Conservation (phyloP, 257 asterid genomes). For the Orobanche coerulescens region DNA sequence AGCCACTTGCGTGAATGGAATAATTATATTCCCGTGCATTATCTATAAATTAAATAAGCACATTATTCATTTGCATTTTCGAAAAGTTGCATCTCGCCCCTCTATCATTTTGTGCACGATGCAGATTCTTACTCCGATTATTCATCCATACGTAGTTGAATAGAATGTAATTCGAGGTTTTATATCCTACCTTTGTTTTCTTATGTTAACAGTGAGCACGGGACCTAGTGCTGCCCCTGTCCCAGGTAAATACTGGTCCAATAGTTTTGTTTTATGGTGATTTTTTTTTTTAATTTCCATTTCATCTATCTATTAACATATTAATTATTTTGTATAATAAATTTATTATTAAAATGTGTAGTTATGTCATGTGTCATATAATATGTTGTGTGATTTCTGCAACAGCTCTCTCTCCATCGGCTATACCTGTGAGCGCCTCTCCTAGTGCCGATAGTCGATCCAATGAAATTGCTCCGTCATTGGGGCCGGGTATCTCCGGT, state of each 20-base stretch:
- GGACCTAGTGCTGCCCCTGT: slow-evolving; percentile 47
- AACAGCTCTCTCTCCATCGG: slow-evolving; percentile 25
- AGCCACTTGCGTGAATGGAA: too few relatives aligned
- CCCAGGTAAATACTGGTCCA: slow-evolving; percentile 51
- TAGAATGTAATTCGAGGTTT: not conserved
- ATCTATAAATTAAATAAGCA: too few relatives aligned
- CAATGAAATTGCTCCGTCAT: slow-evolving; percentile 28
- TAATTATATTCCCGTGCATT: too few relatives aligned
- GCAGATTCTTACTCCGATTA: not conserved
- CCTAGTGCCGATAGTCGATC: slow-evolving; percentile 28
- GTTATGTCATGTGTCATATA: not conserved
- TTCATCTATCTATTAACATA: too few relatives aligned
- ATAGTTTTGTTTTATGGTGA: not conserved
- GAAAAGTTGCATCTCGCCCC: not conserved
- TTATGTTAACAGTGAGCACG: slow-evolving; percentile 37
- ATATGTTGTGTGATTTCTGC: not conserved
- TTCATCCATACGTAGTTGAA: not conserved
- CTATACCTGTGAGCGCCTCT: slow-evolving; percentile 19
- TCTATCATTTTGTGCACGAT: not conserved
- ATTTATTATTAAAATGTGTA: too few relatives aligned
- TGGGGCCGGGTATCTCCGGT: slow-evolving; percentile 26
- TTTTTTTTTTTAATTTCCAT: too few relatives aligned
- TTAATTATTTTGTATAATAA: too few relatives aligned
- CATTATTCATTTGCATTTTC: too few relatives aligned
- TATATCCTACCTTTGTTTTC: not conserved